phyloP scores from a whole-genome alignment of 495 filamentous ascomycete genomes.

The Ascodesmis nigricans region DNA sequence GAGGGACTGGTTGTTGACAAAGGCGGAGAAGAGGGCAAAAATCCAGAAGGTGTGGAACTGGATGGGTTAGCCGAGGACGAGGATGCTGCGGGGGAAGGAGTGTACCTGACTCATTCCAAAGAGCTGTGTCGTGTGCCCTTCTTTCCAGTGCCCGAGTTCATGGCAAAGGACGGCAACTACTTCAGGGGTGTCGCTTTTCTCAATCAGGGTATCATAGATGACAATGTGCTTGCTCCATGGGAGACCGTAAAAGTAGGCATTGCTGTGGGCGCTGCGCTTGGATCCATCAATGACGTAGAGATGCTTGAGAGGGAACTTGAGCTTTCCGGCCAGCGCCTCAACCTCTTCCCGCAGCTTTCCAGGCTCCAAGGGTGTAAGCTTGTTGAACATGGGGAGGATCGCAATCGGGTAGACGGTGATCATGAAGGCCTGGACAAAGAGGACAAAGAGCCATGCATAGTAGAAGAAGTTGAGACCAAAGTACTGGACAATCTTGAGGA shows the following conservation, averaged over 20 bases:
- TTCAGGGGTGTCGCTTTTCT: constrained; percentile 76
- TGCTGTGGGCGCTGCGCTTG: constrained; percentile 91
- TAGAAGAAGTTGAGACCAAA: constrained; percentile 88
- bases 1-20: constrained; percentile 82
- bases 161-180: constrained; percentile 89
- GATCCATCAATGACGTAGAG: constrained; percentile 93
- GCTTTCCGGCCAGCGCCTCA: constrained; percentile 57
- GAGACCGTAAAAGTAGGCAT: constrained; percentile 94
- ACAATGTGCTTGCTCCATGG: constrained; percentile 99
- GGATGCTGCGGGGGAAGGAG: neutral
- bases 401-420: constrained; percentile 90
- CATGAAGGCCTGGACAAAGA: constrained; percentile 71
- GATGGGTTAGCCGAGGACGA: constrained; percentile 20
- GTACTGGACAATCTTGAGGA: constrained; percentile 75
- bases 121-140: constrained; percentile 81
- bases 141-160: constrained; percentile 89
- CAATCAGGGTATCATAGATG: constrained; percentile 91
- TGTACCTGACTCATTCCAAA: constrained; percentile 72
- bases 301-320: constrained; percentile 78
- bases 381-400: constrained; percentile 94
- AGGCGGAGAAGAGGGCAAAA: constrained; percentile 86
- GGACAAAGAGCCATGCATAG: constrained; percentile 84
- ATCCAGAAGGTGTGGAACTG: constrained; percentile 84
- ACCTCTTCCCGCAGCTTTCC: constrained; percentile 72
- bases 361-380: constrained; percentile 75